Conservation (phyloP, 805 yeast species). For the Grigorovia yakushimaensis region DNA sequence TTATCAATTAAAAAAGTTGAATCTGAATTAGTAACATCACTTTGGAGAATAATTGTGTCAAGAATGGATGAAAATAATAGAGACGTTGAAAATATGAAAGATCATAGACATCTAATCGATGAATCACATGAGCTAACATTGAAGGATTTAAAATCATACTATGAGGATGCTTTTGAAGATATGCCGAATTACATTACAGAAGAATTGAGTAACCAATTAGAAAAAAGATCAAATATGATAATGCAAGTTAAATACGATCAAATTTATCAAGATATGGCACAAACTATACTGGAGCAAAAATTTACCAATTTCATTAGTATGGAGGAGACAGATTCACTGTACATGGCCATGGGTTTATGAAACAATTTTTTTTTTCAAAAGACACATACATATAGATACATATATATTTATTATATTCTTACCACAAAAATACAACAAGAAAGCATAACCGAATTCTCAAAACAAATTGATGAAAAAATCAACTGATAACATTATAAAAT, state of each 20-base stretch:
- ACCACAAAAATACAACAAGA: too few species aligned
- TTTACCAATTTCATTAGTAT: conserved; percentile 46
- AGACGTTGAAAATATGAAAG: conserved; percentile 9
- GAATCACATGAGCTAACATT: conserved; percentile 28
- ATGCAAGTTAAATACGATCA: conserved; percentile 17
- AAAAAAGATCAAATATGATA: conserved; percentile 13
- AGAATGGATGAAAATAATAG: conserved; percentile 7
- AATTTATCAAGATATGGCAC: conserved; percentile 46
- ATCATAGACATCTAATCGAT: conserved; percentile 25
- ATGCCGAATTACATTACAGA: conserved; percentile 31
- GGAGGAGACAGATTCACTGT: conserved; percentile 72
- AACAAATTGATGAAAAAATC: conserved; percentile 1
- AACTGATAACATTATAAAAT: conserved; percentile 3
- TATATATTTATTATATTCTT: background rate
- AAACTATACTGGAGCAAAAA: conserved; percentile 49
- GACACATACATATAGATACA: background rate
- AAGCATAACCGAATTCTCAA: background rate
- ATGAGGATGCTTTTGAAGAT: conserved; percentile 34
- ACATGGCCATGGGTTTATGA: conserved; percentile 48
- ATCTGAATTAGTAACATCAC: conserved; percentile 38
- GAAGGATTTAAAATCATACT: conserved; percentile 21
- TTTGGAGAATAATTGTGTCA: conserved; percentile 42
- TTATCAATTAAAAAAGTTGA: conserved; percentile 28
- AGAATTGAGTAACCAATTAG: conserved; percentile 34
- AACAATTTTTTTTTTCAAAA: background rate